Evolutionary conservation across 768 basidiomycete genomes (phyloP), one percentile per base, ranked within the genome.

Genomic region (Hemileccinum impolitum): DNA sequence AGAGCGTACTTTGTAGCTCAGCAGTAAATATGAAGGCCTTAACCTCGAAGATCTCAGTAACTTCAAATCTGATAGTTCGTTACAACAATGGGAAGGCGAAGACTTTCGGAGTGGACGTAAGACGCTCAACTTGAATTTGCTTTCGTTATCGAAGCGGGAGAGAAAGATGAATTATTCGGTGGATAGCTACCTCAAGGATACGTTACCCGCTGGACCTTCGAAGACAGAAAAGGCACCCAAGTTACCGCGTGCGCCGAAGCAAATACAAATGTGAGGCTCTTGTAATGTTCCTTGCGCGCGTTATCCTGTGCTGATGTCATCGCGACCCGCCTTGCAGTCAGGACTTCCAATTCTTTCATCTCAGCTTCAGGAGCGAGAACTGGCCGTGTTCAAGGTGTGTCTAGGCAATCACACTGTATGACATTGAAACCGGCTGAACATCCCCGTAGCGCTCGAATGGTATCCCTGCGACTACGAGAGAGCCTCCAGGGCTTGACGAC

Each of bases 281-380:
- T 23, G 9, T 26, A 9, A 8, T 10, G 35, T n/a, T n/a, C n/a
- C n/a, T n/a, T n/a, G n/a, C n/a, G n/a, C n/a, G n/a, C n/a, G 10
- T 4, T 32, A 13, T 32, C 12, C 4, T 8, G 13, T 30, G 2
- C 32, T 50, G 8, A 50, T 34, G n/a, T 11, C 28, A 18, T n/a
- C n/a, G n/a, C n/a, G n/a, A 37, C 43, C 32, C 17, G 3, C 28
- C 39, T 17, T 47, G 21, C 59, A 94, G 90, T 55, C 87, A 94
- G 69, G 95, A 96, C 66, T 95, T 93, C 77, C 95, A 99, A 62
- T 98, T 99, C 76, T 97, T 90, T 73, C 97, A 11, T 77, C 82
- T 4, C 83, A 82, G 58, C 72, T 97, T 23, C 94, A 97, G 63
- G 91, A 95, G 59, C 79, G 84, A 47, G 95, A 97, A 67, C 72